Percentiles rank a stretch among this genome's conserved stretches.
Evolutionary conservation across 1,284 basidiomycete species (phyloP).

Genomic region (Irpex sp.): DNA sequence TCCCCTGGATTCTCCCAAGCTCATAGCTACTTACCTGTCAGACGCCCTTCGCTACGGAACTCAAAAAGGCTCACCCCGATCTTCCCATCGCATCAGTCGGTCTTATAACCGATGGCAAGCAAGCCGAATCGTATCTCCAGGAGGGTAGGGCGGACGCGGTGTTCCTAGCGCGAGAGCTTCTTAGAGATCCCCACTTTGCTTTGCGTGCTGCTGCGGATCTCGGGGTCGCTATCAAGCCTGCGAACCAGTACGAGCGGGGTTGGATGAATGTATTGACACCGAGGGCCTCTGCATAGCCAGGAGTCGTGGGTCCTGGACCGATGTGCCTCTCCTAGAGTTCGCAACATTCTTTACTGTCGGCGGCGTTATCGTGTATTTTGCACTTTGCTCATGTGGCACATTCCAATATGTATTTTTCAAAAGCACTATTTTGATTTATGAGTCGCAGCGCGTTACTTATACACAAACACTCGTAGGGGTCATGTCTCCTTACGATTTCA

Average conservation of each 20-base stretch:
- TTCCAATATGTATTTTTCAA: no score
- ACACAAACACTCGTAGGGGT: no score
- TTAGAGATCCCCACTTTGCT: constrained; percentile 58
- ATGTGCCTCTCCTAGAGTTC: no score
- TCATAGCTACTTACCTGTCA: constrained; percentile 21
- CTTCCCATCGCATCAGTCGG: constrained; percentile 69
- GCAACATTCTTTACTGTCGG: no score
- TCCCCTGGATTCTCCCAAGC: background rate
- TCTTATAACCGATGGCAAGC: constrained; percentile 59
- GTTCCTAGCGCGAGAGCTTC: constrained; percentile 62
- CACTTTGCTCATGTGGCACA: no score
- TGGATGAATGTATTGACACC: constrained; percentile 53
- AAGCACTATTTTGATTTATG: no score
- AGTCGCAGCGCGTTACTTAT: no score
- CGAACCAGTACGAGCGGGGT: constrained; percentile 63
- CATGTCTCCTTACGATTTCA: no score
- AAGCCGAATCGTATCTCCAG: constrained; percentile 66
- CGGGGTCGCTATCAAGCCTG: constrained; percentile 55
- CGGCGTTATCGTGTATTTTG: no score
- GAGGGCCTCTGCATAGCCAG: no score
- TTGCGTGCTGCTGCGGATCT: constrained; percentile 53
- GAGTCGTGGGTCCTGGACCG: no score
- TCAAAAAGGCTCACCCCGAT: constrained; percentile 62
- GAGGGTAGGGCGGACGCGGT: constrained; percentile 68
- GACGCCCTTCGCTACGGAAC: constrained; percentile 66